These are phyloP conservation scores for Dendrothele bispora DNA, from an alignment of 768 basidiomycete species.

Conservation along the genomic window DNA sequence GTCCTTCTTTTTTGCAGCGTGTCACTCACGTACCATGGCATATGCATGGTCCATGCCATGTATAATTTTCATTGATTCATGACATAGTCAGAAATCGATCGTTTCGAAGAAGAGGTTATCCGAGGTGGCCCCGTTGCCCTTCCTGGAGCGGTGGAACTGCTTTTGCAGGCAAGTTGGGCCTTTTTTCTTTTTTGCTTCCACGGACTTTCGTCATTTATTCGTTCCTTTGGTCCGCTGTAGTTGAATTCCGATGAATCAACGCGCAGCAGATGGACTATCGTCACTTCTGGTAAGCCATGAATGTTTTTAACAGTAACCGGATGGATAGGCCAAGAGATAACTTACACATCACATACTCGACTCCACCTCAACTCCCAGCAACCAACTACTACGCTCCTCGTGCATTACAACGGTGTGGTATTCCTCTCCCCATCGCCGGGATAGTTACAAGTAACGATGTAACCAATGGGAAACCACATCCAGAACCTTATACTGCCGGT, in stretches of 20 bases:
- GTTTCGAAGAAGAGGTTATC: slow-evolving; percentile 79
- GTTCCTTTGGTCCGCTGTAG: slow-evolving; percentile 16
- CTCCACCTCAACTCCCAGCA: slow-evolving; percentile 40
- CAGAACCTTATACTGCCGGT: slow-evolving; percentile 83
- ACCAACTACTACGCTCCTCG: slow-evolving; percentile 69
- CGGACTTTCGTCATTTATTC: neutral
- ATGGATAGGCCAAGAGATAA: neutral
- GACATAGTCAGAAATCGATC: slow-evolving; percentile 62
- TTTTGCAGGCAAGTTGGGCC: slow-evolving; percentile 45
- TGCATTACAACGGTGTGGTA: slow-evolving; percentile 62
- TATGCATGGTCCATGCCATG: too few species aligned
- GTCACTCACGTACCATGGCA: too few species aligned
- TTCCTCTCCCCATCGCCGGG: slow-evolving; percentile 58
- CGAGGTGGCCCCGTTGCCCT: slow-evolving; percentile 60
- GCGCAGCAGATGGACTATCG: slow-evolving; percentile 71
- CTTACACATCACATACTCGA: slow-evolving; percentile 1
- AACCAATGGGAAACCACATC: slow-evolving; percentile 78
- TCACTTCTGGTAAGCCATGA: slow-evolving; percentile 64
- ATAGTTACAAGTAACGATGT: slow-evolving; percentile 78
- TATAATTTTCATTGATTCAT: too few species aligned
- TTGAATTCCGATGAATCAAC: slow-evolving; percentile 6
- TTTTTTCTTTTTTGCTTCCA: neutral
- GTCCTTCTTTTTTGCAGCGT: neutral
- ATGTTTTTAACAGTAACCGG: neutral
- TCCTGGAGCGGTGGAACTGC: slow-evolving; percentile 61